Percentiles rank a stretch among this genome's conserved stretches.
Conservation (phyloP, 306 rosid genomes). For the Benincasa hispida region DNA sequence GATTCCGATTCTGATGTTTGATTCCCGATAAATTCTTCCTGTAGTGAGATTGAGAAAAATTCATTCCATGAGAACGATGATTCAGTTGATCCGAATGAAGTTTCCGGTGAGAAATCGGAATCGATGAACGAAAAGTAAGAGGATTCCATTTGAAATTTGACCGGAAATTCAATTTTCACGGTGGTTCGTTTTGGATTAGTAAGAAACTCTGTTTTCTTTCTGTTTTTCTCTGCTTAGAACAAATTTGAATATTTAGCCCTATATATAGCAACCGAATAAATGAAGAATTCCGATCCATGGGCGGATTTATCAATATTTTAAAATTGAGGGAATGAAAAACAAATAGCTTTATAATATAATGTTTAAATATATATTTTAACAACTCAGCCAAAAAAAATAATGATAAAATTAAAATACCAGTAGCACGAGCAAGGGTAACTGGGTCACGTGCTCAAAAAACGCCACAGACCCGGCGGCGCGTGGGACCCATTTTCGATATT, state of each 20-base stretch:
- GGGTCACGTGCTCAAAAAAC: conserved; percentile 4
- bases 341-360: neutral
- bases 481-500: neutral
- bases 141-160: neutral
- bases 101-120: conserved; percentile 2
- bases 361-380: neutral
- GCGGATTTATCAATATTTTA: neutral
- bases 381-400: neutral
- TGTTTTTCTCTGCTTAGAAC: neutral
- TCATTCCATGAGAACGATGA: conserved; percentile 3
- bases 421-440: neutral
- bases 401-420: neutral
- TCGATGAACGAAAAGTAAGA: neutral
- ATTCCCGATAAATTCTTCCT: neutral
- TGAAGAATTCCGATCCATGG: neutral
- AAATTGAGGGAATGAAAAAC: neutral
- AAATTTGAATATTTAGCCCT: neutral
- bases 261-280: neutral
- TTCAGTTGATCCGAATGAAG: neutral
- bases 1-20: neutral
- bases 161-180: neutral
- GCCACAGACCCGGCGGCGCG: conserved; percentile 8
- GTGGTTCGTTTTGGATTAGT: neutral
- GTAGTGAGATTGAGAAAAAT: neutral
- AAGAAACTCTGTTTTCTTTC: neutral